Conservation (phyloP, 345 rosid species). For the Heritiera littoralis region DNA sequence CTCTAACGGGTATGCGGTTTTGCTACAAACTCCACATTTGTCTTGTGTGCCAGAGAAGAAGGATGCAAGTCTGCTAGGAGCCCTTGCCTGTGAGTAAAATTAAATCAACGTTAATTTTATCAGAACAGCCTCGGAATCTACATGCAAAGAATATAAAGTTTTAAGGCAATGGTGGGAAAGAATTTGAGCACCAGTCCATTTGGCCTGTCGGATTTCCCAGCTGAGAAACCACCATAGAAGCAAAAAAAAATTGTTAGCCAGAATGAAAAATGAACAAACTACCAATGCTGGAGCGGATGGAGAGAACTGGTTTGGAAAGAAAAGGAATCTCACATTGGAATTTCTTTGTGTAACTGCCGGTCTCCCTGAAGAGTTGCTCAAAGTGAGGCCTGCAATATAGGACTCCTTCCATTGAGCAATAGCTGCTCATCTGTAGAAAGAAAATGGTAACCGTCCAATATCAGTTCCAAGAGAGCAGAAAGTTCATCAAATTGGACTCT, state of each 20-base stretch:
- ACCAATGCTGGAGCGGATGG: neutral
- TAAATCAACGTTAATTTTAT: neutral
- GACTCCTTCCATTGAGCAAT: conserved; percentile 70
- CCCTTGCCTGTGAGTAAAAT: conserved; percentile 48
- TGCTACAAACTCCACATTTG: conserved; percentile 70
- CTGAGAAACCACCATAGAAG: conserved; percentile 9
- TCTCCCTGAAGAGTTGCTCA: conserved; percentile 80
- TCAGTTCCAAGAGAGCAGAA: neutral
- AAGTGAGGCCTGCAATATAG: conserved; percentile 87
- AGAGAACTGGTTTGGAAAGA: neutral
- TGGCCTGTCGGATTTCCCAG: conserved; percentile 17
- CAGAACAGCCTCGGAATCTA: neutral
- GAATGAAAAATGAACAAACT: neutral
- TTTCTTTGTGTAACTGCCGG: conserved; percentile 53
- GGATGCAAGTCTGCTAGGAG: conserved; percentile 75
- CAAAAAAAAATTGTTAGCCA: neutral
- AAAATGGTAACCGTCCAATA: neutral
- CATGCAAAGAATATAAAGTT: neutral
- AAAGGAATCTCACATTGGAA: conserved; percentile 30
- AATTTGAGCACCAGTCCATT: conserved; percentile 4
- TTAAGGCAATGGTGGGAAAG: conserved; percentile 5
- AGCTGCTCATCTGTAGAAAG: conserved; percentile 58
- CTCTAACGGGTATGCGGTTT: conserved; percentile 82
- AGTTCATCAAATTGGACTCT: neutral
- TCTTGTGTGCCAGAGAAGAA: conserved; percentile 82